A percentile compares a stretch with the other conserved stretches of the same genome.
These are phyloP conservation scores for Naumovozyma baii DNA, from an alignment of 805 yeast genomes.

Conservation along the genomic window DNA sequence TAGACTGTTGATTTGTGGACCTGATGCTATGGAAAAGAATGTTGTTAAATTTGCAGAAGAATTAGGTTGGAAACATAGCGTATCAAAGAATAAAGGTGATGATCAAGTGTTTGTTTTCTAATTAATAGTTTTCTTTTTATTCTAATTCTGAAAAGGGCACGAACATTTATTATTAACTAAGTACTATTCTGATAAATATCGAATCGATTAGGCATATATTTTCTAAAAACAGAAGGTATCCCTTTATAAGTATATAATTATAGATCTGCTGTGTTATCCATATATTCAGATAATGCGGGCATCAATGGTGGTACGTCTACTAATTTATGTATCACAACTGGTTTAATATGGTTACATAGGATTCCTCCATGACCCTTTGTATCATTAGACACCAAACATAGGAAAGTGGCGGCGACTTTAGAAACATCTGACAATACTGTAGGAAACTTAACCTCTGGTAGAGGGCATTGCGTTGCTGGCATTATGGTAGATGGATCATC, in stretches of 20 bases:
- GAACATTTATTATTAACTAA: too few relatives aligned
- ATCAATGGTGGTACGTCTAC: conserved; percentile 29
- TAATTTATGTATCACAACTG: conserved; percentile 22
- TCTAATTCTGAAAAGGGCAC: too few relatives aligned
- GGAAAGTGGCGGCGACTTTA: conserved; percentile 25
- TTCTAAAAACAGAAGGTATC: neutral
- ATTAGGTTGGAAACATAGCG: conserved; percentile 48
- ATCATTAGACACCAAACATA: conserved; percentile 28
- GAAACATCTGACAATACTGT: conserved; percentile 25
- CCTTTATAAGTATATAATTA: conserved; percentile 4
- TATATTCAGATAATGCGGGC: conserved; percentile 24
- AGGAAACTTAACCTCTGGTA: conserved; percentile 25
- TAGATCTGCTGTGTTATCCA: conserved; percentile 23
- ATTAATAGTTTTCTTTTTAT: too few relatives aligned
- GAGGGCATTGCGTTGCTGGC: conserved; percentile 17
- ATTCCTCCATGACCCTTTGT: conserved; percentile 20
- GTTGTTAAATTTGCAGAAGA: conserved; percentile 43
- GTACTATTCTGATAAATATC: too few relatives aligned
- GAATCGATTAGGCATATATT: neutral
- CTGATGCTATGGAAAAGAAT: conserved; percentile 52
- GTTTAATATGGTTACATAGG: conserved; percentile 24
- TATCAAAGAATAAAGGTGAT: conserved; percentile 37
- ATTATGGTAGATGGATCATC: conserved; percentile 11
- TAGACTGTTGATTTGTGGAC: conserved; percentile 65
- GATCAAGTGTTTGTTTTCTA: conserved; percentile 53